Base-by-base conservation (phyloP, 2,329 filamentous ascomycete genomes). In the Tolypocladium pustulatum region DNA sequence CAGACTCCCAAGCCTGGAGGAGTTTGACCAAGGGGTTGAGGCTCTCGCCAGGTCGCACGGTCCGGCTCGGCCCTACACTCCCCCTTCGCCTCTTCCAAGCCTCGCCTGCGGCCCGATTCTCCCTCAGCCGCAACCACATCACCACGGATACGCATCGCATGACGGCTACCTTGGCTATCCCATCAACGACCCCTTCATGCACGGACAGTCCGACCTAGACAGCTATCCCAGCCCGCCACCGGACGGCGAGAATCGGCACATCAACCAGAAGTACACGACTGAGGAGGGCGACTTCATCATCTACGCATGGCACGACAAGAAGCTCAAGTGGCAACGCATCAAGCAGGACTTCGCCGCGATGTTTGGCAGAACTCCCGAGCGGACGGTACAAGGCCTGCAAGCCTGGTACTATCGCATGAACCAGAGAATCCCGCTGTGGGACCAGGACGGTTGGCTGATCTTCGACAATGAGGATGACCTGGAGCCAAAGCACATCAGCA, bases 321-420 rank as follows among this genome's bases (percentile, higher is more conserved):
- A 74, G 62, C 66, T 75, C 59, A 75, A 73, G 63, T 76, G 75
- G 74, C 68, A 74, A 55, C 68, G 66, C 20, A 73, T 75, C 60
- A 71, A 73, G 65, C 68, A 73, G 57, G 70, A 73, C 37, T 75
- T 75, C 62, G 72, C 71, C 20, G 51, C 66, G n/a, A 70, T 71
- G 59, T 75, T 75, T 52, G 71, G 73, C 41, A 65, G 67, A 41
- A 71, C 68, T 0, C 73, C 73, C 1, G 69, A 73, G 61, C 67
- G 73, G 37, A 74, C 72, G 10, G 70, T 73, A 1, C 73, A 74
- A 51, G 75, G 75, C 13, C 68, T 76, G 7, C 75, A 76, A 59
- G 74, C 73, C 1, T 75, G 73, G 71, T 76, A 76, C 63, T 76
- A 76, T 63, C 72, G 75, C 46, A 73, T 74, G 70, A 76, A 76